These are phyloP conservation scores for Strobilomyces echinocephalus DNA, from an alignment of 768 basidiomycete species.

Conservation along the genomic window DNA sequence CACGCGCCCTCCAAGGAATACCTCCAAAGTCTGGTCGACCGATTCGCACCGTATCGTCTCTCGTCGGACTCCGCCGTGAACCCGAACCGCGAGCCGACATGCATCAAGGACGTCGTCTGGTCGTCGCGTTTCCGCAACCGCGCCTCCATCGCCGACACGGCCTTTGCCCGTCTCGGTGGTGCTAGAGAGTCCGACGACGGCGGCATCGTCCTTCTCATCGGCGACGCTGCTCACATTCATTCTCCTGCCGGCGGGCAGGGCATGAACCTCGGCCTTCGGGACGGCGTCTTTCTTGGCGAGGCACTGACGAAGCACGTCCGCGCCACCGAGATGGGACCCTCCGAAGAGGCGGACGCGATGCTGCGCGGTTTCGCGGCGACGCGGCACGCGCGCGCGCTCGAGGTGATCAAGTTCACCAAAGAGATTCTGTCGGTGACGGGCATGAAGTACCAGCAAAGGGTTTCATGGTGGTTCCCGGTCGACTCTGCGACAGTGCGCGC, in stretches of 20 bases:
- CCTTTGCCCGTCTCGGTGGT: conserved; percentile 30
- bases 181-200: too few species aligned
- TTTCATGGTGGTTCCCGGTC: conserved; percentile 24
- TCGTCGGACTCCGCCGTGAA: conserved; percentile 35
- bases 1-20: conserved; percentile 38
- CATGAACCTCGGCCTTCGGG: conserved; percentile 55
- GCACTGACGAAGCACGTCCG: conserved; percentile 36
- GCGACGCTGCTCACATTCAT: conserved; percentile 52
- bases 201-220: conserved; percentile 30
- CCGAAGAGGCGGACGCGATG: conserved; percentile 25
- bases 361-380: conserved; percentile 33
- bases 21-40: conserved; percentile 41
- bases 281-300: conserved; percentile 45
- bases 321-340: conserved; percentile 4
- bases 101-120: conserved; percentile 39
- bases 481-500: conserved; percentile 26
- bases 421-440: conserved; percentile 24
- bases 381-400: conserved; percentile 37
- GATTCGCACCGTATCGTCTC: conserved; percentile 33
- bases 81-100: conserved; percentile 20
- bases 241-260: conserved; percentile 54
- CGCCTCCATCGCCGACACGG: conserved; percentile 39
- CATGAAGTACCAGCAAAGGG: conserved; percentile 14
- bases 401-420: conserved; percentile 41
- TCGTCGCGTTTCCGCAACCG: conserved; percentile 42